These are phyloP conservation scores for Aspergillus hiratsukae DNA, from an alignment of 2,329 filamentous ascomycete genomes.

Conservation along the genomic window DNA sequence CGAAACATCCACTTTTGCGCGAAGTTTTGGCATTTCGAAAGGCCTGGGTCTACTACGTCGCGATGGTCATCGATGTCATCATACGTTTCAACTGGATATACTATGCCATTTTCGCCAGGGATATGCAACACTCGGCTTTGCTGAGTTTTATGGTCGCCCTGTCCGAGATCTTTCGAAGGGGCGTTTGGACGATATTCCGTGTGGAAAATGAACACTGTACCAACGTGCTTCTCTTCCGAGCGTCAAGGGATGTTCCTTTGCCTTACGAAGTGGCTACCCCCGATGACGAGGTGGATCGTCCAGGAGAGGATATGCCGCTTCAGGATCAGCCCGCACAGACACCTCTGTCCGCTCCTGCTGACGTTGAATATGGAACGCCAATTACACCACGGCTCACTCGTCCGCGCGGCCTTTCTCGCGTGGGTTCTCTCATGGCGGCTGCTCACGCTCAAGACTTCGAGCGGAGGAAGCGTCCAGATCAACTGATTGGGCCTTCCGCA, in stretches of 20 bases:
- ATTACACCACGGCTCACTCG: slow-evolving; percentile 23
- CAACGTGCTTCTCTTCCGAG: slow-evolving; percentile 86
- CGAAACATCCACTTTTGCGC: slow-evolving; percentile 64
- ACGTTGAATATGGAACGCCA: slow-evolving; percentile 27
- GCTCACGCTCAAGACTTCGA: slow-evolving; percentile 92
- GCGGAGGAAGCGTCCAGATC: slow-evolving; percentile 60
- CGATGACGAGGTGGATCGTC: slow-evolving; percentile 10
- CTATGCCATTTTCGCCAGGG: slow-evolving; percentile 76
- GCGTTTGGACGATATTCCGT: slow-evolving; percentile 87
- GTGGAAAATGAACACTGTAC: slow-evolving; percentile 97
- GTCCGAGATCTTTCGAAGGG: slow-evolving; percentile 75
- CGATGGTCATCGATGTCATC: slow-evolving; percentile 78
- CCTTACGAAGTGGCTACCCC: slow-evolving; percentile 60
- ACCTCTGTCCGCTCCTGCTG: slow-evolving; percentile 16
- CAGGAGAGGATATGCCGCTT: slow-evolving; percentile 20
- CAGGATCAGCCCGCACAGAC: slow-evolving; percentile 22
- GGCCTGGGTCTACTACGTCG: slow-evolving; percentile 77
- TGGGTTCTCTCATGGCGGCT: slow-evolving; percentile 67
- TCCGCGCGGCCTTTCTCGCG: slow-evolving; percentile 42
- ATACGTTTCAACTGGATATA: slow-evolving; percentile 93
- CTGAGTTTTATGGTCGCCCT: slow-evolving; percentile 75
- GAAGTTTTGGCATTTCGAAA: slow-evolving; percentile 75
- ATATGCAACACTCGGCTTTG: slow-evolving; percentile 76
- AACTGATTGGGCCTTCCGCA: slow-evolving; percentile 34
- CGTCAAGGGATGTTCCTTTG: slow-evolving; percentile 78